A percentile compares a stretch with the other conserved stretches of the same genome.
Evolutionary conservation across 2,329 filamentous ascomycete species (phyloP).

Genomic region (Ophiocordyceps camponoti-rufipedis): DNA sequence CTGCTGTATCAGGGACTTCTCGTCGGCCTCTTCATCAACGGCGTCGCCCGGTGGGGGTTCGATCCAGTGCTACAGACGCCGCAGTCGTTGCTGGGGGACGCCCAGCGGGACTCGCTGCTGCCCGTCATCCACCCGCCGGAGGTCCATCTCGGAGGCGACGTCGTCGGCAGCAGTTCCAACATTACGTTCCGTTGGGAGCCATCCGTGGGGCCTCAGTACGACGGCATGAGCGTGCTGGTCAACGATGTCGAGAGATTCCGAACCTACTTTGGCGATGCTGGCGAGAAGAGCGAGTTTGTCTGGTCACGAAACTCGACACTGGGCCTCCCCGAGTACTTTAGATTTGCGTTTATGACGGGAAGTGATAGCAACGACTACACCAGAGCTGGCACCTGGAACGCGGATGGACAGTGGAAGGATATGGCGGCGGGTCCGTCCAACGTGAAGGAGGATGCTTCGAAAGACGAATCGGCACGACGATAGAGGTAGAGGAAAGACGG

Average conservation of each 20-base stretch:
- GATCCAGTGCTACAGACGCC: slow-evolving; percentile 76
- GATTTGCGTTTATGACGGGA: slow-evolving; percentile 58
- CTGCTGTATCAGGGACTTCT: slow-evolving; percentile 81
- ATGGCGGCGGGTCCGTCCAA: slow-evolving; percentile 45
- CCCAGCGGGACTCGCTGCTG: slow-evolving; percentile 42
- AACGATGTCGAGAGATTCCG: slow-evolving; percentile 73
- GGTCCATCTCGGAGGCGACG: slow-evolving; percentile 22
- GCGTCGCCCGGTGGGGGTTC: slow-evolving; percentile 87
- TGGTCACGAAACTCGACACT: slow-evolving; percentile 34
- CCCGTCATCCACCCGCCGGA: slow-evolving; percentile 30
- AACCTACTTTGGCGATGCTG: slow-evolving; percentile 45
- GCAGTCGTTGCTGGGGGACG: slow-evolving; percentile 49
- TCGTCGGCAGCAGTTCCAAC: slow-evolving; percentile 32
- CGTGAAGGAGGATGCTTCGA: slow-evolving; percentile 8
- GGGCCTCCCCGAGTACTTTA: slow-evolving; percentile 49
- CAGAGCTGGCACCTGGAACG: slow-evolving; percentile 53
- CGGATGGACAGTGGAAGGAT: slow-evolving; percentile 42
- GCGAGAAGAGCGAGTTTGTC: slow-evolving; percentile 27
- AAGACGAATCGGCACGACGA: no score
- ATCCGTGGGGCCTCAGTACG: slow-evolving; percentile 32
- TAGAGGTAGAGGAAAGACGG: no score
- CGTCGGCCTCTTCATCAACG: slow-evolving; percentile 83
- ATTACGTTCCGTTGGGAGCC: slow-evolving; percentile 42
- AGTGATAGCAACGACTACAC: slow-evolving; percentile 51
- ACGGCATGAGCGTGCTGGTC: slow-evolving; percentile 64